phyloP scores from a whole-genome alignment of 176 grass and related monocot species.

The Oryza glumipatula region DNA sequence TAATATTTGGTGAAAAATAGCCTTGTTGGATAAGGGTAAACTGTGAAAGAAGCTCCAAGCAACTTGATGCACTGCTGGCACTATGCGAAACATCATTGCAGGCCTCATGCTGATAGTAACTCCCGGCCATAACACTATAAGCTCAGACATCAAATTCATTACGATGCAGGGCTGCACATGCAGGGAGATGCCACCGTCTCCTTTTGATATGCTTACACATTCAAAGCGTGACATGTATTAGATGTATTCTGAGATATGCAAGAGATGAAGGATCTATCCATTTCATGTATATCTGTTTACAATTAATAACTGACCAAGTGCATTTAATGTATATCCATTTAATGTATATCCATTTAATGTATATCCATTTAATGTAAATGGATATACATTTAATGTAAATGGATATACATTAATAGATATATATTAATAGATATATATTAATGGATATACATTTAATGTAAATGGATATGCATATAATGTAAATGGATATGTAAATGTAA shows the following conservation, averaged over 20 bases:
- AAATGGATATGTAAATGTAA: too few relatives aligned
- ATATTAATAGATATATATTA: too few relatives aligned
- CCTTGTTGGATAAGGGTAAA: neutral
- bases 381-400: too few relatives aligned
- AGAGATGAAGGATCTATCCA: slow-evolving; percentile 18
- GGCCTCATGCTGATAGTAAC: neutral
- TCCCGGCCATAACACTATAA: neutral
- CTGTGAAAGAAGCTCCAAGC: neutral
- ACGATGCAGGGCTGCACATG: slow-evolving; percentile 3
- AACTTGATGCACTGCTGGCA: neutral
- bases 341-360: too few relatives aligned
- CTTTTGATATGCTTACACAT: slow-evolving; percentile 1
- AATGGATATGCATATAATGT: too few relatives aligned
- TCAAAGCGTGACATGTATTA: slow-evolving; percentile 2
- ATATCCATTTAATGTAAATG: too few relatives aligned
- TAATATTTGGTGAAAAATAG: neutral
- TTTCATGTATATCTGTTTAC: slow-evolving; percentile 8
- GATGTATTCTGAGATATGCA: slow-evolving; percentile 30
- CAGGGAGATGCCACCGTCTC: slow-evolving; percentile 2
- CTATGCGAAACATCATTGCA: neutral
- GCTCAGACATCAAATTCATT: neutral
- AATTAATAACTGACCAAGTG: neutral
- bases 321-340: too few relatives aligned
- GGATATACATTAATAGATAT: too few relatives aligned
- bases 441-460: too few relatives aligned